Base-by-base conservation (phyloP, 176 grass and related monocot genomes). In the Musa beccarii region DNA sequence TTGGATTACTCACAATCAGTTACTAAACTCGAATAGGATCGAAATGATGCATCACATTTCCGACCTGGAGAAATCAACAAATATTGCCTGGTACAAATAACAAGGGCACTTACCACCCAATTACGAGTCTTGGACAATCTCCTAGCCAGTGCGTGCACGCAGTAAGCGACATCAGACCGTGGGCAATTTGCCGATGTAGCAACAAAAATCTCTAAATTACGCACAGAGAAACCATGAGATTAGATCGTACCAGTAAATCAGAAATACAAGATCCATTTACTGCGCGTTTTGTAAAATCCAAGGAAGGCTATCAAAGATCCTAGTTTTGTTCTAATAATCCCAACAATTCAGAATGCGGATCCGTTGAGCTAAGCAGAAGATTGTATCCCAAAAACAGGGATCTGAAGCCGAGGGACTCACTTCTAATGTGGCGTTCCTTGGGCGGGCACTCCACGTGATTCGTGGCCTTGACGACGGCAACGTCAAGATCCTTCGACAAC, bases 381-480 rank as follows among this genome's bases (percentile, higher is more conserved):
- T 64, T 53, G 70, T 34, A 67, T 11, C 25, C 13, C 11, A 67
- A 24, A 67, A 3, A 67, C 64, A 12, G 25, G 64, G 10, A 66
- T 28, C 15, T 11, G 19, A 23, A 25, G 20, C 51, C 73, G 25
- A 71, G 12, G 49, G 66, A 61, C 64, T 75, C 59, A 85, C 83
- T 85, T 52, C 83, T 76, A 26, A 85, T 16, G 62, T 85, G 83
- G 8, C 72, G 73, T 7, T 85, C 83, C 54, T 85, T 85, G 17
- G 83, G 83, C 19, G 78, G 78, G 68, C 83, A 19, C 29, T 85
- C 83, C 9, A 81, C 83, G 63, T 85, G 83, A 66, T 85, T 85
- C 17, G 83, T 85, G 61, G 83, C 78, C 64, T 85, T 85, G 49
- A 85, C 83, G 79, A 85, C 63, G 68, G 83, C 78, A 7, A 85